Conservation (phyloP, 345 rosid species). For the Brassica juncea region DNA sequence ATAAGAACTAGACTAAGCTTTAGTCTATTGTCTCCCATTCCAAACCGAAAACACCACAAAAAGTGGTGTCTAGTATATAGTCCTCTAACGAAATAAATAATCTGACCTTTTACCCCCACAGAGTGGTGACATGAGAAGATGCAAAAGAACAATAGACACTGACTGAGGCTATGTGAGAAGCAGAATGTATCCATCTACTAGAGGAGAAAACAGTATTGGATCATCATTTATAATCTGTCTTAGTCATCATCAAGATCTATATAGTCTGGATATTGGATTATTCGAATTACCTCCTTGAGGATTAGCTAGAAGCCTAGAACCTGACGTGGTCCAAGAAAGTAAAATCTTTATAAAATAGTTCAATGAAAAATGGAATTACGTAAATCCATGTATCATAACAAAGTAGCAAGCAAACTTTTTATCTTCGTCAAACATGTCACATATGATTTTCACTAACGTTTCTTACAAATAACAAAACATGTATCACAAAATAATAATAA, state of each 20-base stretch:
- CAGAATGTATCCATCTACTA: background rate
- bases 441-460: background rate
- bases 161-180: constrained; percentile 7
- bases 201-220: background rate
- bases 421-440: background rate
- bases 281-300: background rate
- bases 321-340: background rate
- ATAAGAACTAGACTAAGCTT: constrained; percentile 21
- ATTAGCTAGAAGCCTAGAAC: background rate
- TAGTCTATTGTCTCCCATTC: constrained; percentile 5
- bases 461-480: background rate
- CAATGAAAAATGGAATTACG: background rate
- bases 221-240: background rate
- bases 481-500: background rate
- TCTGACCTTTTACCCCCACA: constrained; percentile 28
- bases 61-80: too few relatives aligned
- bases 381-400: background rate
- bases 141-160: background rate
- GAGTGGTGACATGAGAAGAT: constrained; percentile 12
- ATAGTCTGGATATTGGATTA: background rate
- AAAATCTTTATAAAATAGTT: background rate
- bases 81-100: background rate
- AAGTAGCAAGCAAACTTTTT: background rate
- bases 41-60: constrained; percentile 16
- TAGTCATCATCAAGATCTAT: background rate